Percentiles rank a stretch among this genome's conserved stretches.
phyloP scores from a whole-genome alignment of 495 filamentous ascomycete genomes.

The Hamigera avellanea region DNA sequence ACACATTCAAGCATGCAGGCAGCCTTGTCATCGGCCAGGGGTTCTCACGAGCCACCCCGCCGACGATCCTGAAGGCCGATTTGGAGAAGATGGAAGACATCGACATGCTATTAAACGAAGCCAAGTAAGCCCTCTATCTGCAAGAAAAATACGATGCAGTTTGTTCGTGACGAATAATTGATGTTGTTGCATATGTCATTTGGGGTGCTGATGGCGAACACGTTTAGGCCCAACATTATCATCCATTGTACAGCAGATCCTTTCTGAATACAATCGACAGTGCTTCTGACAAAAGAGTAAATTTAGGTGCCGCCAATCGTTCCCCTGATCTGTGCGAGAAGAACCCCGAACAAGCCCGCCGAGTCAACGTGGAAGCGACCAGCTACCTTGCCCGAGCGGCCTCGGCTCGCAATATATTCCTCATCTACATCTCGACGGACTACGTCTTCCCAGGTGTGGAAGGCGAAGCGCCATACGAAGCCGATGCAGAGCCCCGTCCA shows the following conservation, averaged over 20 bases:
- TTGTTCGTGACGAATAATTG: too few relatives aligned
- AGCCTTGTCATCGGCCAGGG: constrained; percentile 83
- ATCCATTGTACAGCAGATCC: constrained; percentile 57
- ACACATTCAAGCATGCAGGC: constrained; percentile 53
- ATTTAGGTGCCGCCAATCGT: constrained; percentile 74
- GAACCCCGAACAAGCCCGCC: constrained; percentile 63
- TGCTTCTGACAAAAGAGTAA: constrained; percentile 8
- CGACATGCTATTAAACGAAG: constrained; percentile 46
- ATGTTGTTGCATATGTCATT: too few relatives aligned
- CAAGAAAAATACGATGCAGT: too few relatives aligned
- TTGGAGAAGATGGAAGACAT: constrained; percentile 51
- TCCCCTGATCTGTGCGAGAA: constrained; percentile 76
- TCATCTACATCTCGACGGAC: constrained; percentile 92
- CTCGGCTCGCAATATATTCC: constrained; percentile 46
- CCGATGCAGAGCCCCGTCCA: constrained; percentile 49
- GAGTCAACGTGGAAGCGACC: constrained; percentile 66
- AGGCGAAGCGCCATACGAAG: constrained; percentile 78
- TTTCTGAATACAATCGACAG: neutral
- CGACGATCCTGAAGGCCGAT: constrained; percentile 65
- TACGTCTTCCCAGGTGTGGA: constrained; percentile 80
- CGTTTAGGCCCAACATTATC: constrained; percentile 65
- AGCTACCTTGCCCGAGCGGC: constrained; percentile 54
- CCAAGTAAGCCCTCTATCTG: constrained; percentile 22
- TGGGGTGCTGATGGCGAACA: constrained; percentile 6
- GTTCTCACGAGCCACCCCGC: constrained; percentile 58